Evolutionary conservation across 2,329 filamentous ascomycete genomes (phyloP).

Genomic region (Calonectria pteridis): DNA sequence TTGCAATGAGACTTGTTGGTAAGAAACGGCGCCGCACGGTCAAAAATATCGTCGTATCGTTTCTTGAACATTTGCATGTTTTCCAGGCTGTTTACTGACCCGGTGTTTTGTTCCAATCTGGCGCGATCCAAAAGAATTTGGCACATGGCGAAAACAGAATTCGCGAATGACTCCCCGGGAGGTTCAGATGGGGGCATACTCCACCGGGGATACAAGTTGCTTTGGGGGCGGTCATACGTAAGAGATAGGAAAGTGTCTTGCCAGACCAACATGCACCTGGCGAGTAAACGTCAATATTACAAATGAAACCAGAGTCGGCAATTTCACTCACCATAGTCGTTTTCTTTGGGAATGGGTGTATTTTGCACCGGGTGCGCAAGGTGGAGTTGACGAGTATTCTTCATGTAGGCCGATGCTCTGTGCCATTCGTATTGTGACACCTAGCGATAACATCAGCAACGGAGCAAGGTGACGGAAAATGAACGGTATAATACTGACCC

Average conservation of each 20-base stretch:
- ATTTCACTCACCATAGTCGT: not conserved
- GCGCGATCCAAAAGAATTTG: not conserved
- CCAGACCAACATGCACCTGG: slow-evolving; percentile 2
- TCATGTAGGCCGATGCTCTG: not conserved
- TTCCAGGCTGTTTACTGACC: not conserved
- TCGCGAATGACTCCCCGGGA: not conserved
- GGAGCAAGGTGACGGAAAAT: not conserved
- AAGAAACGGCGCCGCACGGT: not conserved
- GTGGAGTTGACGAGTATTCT: not conserved
- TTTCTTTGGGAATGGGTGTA: not conserved
- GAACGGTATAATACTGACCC: not conserved
- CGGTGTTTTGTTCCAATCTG: not conserved
- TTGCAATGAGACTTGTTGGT: not conserved
- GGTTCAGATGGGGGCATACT: not conserved
- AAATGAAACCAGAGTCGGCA: not conserved
- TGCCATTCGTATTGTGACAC: not conserved
- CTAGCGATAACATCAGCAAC: not conserved
- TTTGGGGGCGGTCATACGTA: not conserved
- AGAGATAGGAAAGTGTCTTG: not conserved
- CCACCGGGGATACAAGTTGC: not conserved
- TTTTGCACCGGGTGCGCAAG: not conserved
- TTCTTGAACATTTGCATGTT: not conserved
- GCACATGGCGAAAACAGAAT: not conserved
- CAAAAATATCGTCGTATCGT: not conserved
- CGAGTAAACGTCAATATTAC: not conserved